phyloP scores from a whole-genome alignment of 169 alveolate genomes.

The Plasmodium inui region DNA sequence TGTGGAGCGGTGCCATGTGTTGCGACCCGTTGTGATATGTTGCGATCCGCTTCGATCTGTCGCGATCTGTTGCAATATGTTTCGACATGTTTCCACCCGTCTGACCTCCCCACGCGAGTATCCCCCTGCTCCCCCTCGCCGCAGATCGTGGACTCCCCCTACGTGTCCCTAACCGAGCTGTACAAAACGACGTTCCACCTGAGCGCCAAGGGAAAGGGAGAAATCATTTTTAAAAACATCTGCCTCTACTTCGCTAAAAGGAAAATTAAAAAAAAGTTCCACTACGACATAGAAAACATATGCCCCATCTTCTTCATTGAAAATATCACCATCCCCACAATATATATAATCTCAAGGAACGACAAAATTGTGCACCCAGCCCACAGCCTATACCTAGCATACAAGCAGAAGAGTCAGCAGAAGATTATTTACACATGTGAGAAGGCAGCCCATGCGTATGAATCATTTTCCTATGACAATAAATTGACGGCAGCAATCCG shows the following conservation, averaged over 20 bases:
- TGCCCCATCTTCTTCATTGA: conserved; percentile 69
- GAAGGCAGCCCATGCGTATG: conserved; percentile 46
- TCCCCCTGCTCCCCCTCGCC: too few relatives aligned
- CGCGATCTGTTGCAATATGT: too few relatives aligned
- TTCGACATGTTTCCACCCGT: neutral
- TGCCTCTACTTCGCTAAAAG: conserved; percentile 58
- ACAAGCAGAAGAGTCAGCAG: conserved; percentile 36
- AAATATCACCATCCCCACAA: conserved; percentile 51
- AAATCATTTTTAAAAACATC: conserved; percentile 48
- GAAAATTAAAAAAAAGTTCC: conserved; percentile 34
- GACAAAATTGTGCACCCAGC: conserved; percentile 65
- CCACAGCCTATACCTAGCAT: conserved; percentile 62
- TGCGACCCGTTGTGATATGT: neutral
- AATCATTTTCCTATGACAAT: conserved; percentile 36
- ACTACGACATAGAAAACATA: conserved; percentile 70
- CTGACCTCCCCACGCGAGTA: too few relatives aligned
- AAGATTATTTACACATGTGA: conserved; percentile 51
- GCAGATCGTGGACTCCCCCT: conserved; percentile 73
- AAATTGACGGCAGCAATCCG: conserved; percentile 57
- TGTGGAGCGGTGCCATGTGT: neutral
- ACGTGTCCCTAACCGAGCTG: conserved; percentile 41
- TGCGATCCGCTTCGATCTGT: too few relatives aligned
- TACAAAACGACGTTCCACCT: conserved; percentile 59
- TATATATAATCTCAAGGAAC: conserved; percentile 44
- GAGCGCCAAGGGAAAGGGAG: conserved; percentile 38